Evolutionary conservation across 2,329 filamentous ascomycete genomes (phyloP).

Genomic region (Aspergillus ibericus): DNA sequence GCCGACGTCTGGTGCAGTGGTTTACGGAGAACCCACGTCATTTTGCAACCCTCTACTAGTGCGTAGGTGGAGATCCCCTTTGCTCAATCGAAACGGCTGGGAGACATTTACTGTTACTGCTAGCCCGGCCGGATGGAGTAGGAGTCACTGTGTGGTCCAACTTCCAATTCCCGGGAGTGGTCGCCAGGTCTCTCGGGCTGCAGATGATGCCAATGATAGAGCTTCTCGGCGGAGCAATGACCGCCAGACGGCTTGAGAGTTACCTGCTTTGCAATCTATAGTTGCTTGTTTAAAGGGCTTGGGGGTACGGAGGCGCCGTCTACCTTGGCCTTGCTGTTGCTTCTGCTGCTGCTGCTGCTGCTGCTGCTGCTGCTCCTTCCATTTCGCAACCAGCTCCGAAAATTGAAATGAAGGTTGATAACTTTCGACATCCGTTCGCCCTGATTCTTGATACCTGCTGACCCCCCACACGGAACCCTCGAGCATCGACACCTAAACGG

Average conservation of each 20-base stretch:
- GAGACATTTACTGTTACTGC: neutral
- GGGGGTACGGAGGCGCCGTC: slow-evolving; percentile 2
- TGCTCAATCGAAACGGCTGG: neutral
- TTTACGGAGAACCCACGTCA: slow-evolving; percentile 3
- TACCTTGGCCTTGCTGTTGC: neutral
- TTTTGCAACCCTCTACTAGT: neutral
- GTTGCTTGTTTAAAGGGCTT: slow-evolving; percentile 11
- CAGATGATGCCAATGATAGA: slow-evolving; percentile 1
- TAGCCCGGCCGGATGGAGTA: neutral
- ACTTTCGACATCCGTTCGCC: slow-evolving; percentile 9
- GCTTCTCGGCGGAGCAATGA: slow-evolving; percentile 8
- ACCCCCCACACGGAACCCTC: slow-evolving; percentile 14
- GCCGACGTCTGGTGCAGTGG: slow-evolving; percentile 10
- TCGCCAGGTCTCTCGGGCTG: neutral
- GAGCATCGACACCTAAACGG: slow-evolving; percentile 8
- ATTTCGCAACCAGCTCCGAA: neutral
- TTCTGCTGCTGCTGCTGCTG: neutral
- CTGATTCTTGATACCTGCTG: slow-evolving; percentile 17
- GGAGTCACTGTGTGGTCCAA: neutral
- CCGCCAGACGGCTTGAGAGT: slow-evolving; percentile 7
- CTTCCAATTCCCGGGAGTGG: neutral
- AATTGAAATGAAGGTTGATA: neutral
- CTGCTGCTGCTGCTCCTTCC: neutral
- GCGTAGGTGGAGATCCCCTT: neutral
- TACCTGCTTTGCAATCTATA: slow-evolving; percentile 8